phyloP scores from a whole-genome alignment of 2,329 filamentous ascomycete species.

The Aspergillus intermedius region DNA sequence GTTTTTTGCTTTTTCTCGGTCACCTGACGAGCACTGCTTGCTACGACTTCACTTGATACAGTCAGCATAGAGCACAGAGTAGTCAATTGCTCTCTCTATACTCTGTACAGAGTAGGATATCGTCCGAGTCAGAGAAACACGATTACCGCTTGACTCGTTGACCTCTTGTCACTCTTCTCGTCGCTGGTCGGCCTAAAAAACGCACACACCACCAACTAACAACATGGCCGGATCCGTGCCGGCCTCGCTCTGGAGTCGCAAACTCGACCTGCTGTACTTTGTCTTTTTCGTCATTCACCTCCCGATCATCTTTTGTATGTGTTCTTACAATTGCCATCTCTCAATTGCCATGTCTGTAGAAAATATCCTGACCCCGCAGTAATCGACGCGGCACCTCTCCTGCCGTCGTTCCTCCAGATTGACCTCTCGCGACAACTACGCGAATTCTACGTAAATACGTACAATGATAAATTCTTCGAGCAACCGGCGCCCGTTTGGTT shows the following conservation, averaged over 20 bases:
- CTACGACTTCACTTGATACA: neutral
- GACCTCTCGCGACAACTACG: conserved; percentile 46
- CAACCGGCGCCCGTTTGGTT: conserved; percentile 54
- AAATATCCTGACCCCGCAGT: conserved; percentile 32
- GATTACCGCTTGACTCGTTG: no score
- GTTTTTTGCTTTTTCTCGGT: conserved; percentile 6
- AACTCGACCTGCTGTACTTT: conserved; percentile 40
- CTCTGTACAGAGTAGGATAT: no score
- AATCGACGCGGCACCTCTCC: conserved; percentile 56
- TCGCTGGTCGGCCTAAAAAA: neutral
- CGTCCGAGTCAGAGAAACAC: no score
- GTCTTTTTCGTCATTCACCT: conserved; percentile 58
- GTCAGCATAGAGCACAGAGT: no score
- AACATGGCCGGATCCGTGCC: conserved; percentile 3
- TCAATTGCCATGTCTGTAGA: neutral
- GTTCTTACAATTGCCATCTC: neutral
- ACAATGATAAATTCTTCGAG: conserved; percentile 59
- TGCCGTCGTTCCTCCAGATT: conserved; percentile 47
- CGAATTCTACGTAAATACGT: conserved; percentile 54
- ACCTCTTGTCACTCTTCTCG: neutral
- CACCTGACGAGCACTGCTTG: conserved; percentile 4
- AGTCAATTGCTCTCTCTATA: no score
- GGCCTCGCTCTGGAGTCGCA: conserved; percentile 26
- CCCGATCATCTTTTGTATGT: conserved; percentile 55
- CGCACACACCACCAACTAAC: neutral